Base-by-base conservation (phyloP, 768 basidiomycete genomes). In the Tylopilus felleus region DNA sequence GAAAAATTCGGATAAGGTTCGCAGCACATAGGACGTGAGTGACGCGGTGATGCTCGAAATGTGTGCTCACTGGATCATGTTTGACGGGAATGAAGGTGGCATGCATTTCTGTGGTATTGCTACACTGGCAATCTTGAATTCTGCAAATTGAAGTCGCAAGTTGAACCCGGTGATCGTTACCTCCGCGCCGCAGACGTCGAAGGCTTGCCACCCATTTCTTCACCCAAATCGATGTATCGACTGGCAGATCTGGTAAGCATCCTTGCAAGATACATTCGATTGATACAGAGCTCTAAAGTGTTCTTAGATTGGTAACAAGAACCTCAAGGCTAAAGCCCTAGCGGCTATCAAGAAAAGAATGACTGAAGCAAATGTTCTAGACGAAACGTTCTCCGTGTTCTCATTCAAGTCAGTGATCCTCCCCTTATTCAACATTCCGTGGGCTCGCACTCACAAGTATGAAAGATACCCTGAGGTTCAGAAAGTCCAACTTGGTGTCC, bases 141-240 rank as follows among this genome's bases (percentile, higher is more conserved):
- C 50, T 22, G 36, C 16, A 44, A 52, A 23, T 29, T 65, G 43
- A 61, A 49, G 27, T 65, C 65, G 33, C 62, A 64, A 40, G 47
- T 43, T 4, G 45, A 42, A 29, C 42, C 36, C 8, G 53, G 48
- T 45, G 3, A 19, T 41, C 44, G 16, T 2, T 38, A 12, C 22
- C 16, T 42, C 17, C 47, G 39, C 4, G 28, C 23, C 28, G 21
- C 39, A n/a, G 21, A 36, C 14, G 2, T 38, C 40, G 27, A 48
- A 43, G 53, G 51, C 13, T 43, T 36, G 4, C 49, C 52, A 35
- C 60, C 60, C 4, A 23, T 47, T 10, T 72, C 72, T 49, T 72
- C 71, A 14, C 71, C 72, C 8, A 73, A 72, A 59, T 73, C 72
- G 0, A 73, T 73, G 70, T 73, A 72, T 29, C 68, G 68, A 48